These are phyloP conservation scores for Cyberlindnera suaveolens DNA, from an alignment of 805 yeast genomes.

Conservation along the genomic window DNA sequence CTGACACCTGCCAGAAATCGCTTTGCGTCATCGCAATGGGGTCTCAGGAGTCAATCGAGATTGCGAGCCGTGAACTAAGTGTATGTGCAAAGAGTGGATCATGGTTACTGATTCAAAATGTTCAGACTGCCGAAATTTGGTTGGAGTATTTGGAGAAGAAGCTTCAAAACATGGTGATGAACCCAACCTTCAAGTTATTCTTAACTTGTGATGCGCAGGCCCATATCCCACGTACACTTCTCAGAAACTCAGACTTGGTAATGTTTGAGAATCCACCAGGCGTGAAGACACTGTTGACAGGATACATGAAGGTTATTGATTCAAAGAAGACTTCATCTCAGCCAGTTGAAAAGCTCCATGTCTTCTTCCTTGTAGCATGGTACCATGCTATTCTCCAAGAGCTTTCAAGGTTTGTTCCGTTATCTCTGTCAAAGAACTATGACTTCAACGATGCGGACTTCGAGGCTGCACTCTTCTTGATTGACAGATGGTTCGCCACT, in stretches of 20 bases:
- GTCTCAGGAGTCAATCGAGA: constrained; percentile 53
- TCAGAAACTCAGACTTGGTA: constrained; percentile 48
- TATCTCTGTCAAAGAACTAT: constrained; percentile 54
- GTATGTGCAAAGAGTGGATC: constrained; percentile 40
- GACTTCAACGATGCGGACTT: constrained; percentile 77
- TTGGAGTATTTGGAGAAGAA: constrained; percentile 44
- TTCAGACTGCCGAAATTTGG: constrained; percentile 70
- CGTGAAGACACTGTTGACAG: constrained; percentile 38
- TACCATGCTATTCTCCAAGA: constrained; percentile 59
- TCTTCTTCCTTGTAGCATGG: constrained; percentile 60
- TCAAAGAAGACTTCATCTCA: neutral
- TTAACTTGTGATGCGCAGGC: constrained; percentile 53
- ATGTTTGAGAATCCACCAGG: constrained; percentile 62
- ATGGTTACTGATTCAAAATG: constrained; percentile 78
- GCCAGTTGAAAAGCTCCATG: constrained; percentile 36
- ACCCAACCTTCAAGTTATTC: constrained; percentile 46
- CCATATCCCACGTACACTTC: constrained; percentile 47
- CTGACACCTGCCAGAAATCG: constrained; percentile 24
- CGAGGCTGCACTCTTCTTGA: constrained; percentile 37
- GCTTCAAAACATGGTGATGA: constrained; percentile 28
- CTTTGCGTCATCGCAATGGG: constrained; percentile 63
- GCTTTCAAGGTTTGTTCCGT: constrained; percentile 51
- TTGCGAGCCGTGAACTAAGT: constrained; percentile 49
- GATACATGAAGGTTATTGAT: constrained; percentile 22
- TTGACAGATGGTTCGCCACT: constrained; percentile 36